phyloP scores from a whole-genome alignment of 2,329 filamentous ascomycete genomes.

The Talaromyces rugulosus region DNA sequence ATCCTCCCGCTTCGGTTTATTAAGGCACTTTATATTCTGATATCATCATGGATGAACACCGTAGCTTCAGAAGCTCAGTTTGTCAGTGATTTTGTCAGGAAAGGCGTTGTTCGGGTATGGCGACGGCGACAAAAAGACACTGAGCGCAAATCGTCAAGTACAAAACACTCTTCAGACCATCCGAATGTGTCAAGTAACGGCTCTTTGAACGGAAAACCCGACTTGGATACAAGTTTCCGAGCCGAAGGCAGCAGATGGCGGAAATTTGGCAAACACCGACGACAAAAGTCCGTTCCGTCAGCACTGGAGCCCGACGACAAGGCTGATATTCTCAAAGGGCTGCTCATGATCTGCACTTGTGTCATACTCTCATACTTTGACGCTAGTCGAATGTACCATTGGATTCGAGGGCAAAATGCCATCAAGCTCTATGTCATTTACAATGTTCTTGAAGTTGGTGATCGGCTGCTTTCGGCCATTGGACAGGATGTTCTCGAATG shows the following conservation, averaged over 20 bases:
- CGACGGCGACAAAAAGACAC: constrained; percentile 31
- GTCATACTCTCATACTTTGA: constrained; percentile 84
- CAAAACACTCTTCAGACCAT: not conserved
- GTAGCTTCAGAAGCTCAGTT: constrained; percentile 67
- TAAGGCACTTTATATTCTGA: constrained; percentile 71
- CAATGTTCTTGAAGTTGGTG: constrained; percentile 87
- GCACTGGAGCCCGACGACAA: constrained; percentile 84
- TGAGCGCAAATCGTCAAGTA: not conserved
- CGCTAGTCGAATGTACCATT: constrained; percentile 96
- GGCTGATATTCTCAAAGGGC: constrained; percentile 86
- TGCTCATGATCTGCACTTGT: constrained; percentile 82
- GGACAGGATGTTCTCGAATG: constrained; percentile 97
- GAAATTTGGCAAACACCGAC: constrained; percentile 53
- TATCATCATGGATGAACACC: constrained; percentile 73
- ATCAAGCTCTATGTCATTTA: constrained; percentile 99
- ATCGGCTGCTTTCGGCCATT: constrained; percentile 82
- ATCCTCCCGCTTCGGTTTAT: constrained; percentile 86
- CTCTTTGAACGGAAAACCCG: constrained; percentile 20
- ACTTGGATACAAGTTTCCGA: constrained; percentile 10
- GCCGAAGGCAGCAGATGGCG: constrained; percentile 24
- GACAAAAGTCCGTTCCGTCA: constrained; percentile 81
- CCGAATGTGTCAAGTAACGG: not conserved
- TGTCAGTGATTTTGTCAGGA: constrained; percentile 71
- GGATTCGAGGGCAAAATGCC: constrained; percentile 89
- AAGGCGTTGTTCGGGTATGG: constrained; percentile 77